These are phyloP conservation scores for Azolla pinnata DNA, from an alignment of 75 land plant species.

Conservation along the genomic window DNA sequence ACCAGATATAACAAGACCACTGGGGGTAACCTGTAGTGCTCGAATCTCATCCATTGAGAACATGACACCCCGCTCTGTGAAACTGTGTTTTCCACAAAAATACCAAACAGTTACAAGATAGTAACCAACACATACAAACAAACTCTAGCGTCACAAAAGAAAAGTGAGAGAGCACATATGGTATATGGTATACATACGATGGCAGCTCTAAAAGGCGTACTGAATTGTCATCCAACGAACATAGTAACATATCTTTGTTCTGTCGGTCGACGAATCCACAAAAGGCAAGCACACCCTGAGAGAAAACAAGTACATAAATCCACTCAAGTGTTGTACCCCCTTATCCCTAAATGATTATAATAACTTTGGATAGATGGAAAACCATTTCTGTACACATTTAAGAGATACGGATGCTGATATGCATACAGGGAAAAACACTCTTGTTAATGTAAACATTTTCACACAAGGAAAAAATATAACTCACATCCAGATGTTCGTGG, in stretches of 20 bases:
- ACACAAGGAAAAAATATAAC: too few relatives aligned
- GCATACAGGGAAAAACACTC: too few relatives aligned
- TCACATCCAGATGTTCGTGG: neutral
- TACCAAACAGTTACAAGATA: too few relatives aligned
- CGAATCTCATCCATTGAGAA: slow-evolving; percentile 56
- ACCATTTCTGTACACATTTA: too few relatives aligned
- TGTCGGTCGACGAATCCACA: slow-evolving; percentile 54
- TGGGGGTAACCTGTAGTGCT: slow-evolving; percentile 67
- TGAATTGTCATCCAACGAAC: slow-evolving; percentile 62
- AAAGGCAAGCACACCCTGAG: slow-evolving; percentile 52
- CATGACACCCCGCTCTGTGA: slow-evolving; percentile 65
- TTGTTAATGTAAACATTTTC: too few relatives aligned
- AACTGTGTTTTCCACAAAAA: slow-evolving; percentile 23
- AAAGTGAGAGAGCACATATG: too few relatives aligned
- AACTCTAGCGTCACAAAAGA: neutral
- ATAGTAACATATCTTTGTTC: slow-evolving; percentile 51
- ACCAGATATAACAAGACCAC: slow-evolving; percentile 73
- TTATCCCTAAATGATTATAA: too few relatives aligned
- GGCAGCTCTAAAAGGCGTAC: slow-evolving; percentile 70
- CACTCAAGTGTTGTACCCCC: too few relatives aligned
- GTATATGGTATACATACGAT: slow-evolving; percentile 42
- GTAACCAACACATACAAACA: neutral
- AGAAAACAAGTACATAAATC: too few relatives aligned
- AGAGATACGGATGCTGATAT: too few relatives aligned
- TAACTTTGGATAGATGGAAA: too few relatives aligned